Base-by-base conservation (phyloP, 2,329 filamentous ascomycete genomes). In the Alternaria dauci region DNA sequence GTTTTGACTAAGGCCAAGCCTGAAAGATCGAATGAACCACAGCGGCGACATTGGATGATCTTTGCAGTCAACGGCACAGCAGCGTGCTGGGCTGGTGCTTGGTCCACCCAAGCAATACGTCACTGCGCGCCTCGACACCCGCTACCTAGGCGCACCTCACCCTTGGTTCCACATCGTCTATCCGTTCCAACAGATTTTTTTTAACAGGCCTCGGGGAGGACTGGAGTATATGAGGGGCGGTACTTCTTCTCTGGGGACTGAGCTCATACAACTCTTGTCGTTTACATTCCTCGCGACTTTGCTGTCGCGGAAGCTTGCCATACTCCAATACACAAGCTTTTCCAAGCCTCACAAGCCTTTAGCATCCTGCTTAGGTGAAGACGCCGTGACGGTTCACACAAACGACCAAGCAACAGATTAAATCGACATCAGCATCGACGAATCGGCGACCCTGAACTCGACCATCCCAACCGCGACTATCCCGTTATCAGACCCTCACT, bases 311-410 rank as follows among this genome's bases (percentile, higher is more conserved):
- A 46, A 30, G 44, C 52, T 56, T 41, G 39, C 42, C 55, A 38
- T 46, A 59, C 39, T 30, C 34, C 18, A 52, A 69, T 70, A 59
- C 67, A 70, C 64, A 72, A 72, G 66, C 71, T 65, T 70, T 65
- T 59, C 59, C 65, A 66, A 69, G 64, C 67, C 64, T 68, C 58
- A 66, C 64, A 68, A 65, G 66, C 63, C 59, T 70, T 61, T 58
- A 69, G 62, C 65, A 61, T 65, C 52, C 43, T 67, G 53, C 67
- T 70, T 61, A 46, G 44, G 59, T 67, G 61, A 65, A 39, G 16
- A 52, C 67, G 52, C 62, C 57, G 67, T 72, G 70, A 71, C 34
- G 58, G 48, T 52, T 60, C 47, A 11, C 30, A 59, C 28, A 58
- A n/a, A 51, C 57, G 43, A 54, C 36, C 36, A 43, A 23, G 25